These are phyloP conservation scores for Cyberlindnera maclurae DNA, from an alignment of 805 yeast genomes.

Conservation along the genomic window DNA sequence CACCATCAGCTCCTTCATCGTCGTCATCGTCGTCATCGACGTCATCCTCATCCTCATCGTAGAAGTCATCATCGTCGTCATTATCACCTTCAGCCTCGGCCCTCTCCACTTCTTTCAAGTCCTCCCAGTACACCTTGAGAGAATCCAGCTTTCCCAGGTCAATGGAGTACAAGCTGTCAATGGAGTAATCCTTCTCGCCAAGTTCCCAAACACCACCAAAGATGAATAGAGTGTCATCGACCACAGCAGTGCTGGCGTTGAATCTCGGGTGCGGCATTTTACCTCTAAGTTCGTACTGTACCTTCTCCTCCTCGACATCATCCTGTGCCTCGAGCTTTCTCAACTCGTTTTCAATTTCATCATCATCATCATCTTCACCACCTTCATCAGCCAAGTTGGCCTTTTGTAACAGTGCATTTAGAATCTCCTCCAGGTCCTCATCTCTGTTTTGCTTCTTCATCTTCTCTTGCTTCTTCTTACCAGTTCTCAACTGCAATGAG, in stretches of 20 bases:
- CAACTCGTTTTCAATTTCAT: slow-evolving; percentile 42
- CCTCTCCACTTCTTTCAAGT: slow-evolving; percentile 46
- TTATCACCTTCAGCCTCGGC: slow-evolving; percentile 44
- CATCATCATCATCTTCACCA: slow-evolving; percentile 31
- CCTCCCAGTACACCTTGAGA: slow-evolving; percentile 85
- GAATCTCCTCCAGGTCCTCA: slow-evolving; percentile 74
- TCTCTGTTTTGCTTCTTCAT: slow-evolving; percentile 37
- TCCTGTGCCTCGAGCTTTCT: slow-evolving; percentile 32
- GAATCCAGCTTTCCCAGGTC: slow-evolving; percentile 88
- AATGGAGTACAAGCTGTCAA: slow-evolving; percentile 81
- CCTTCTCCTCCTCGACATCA: slow-evolving; percentile 4
- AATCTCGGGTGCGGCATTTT: slow-evolving; percentile 84
- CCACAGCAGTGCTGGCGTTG: slow-evolving; percentile 78
- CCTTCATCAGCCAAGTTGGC: slow-evolving; percentile 52
- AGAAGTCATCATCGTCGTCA: slow-evolving; percentile 63
- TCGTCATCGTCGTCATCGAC: slow-evolving; percentile 61
- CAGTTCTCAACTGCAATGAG: slow-evolving; percentile 55
- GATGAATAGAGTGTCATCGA: slow-evolving; percentile 75
- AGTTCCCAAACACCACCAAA: slow-evolving; percentile 88
- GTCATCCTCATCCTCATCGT: slow-evolving; percentile 58
- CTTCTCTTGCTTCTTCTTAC: slow-evolving; percentile 43
- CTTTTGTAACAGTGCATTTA: slow-evolving; percentile 65
- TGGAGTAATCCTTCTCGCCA: slow-evolving; percentile 77
- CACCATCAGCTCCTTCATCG: slow-evolving; percentile 29
- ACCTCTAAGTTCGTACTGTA: slow-evolving; percentile 37